Evolutionary conservation across 1,139 yeast genomes (phyloP).

Genomic region (Pichia inconspicua): DNA sequence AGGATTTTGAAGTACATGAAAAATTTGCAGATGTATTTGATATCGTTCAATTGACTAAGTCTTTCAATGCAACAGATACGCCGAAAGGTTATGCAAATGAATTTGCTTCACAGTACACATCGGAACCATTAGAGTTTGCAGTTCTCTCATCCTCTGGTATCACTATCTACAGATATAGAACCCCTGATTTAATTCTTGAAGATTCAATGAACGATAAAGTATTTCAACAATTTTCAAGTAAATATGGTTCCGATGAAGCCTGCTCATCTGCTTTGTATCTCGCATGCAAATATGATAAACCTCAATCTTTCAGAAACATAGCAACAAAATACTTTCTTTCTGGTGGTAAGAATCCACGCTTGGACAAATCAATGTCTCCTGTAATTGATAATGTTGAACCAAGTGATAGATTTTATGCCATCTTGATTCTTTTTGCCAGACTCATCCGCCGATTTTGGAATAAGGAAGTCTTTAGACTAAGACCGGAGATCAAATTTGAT

Average conservation of each 20-base stretch:
- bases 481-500: slow-evolving; percentile 37
- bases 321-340: slow-evolving; percentile 47
- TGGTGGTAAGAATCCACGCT: slow-evolving; percentile 48
- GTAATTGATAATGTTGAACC: slow-evolving; percentile 67
- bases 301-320: slow-evolving; percentile 43
- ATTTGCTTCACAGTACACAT: slow-evolving; percentile 75
- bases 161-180: slow-evolving; percentile 65
- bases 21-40: slow-evolving; percentile 60
- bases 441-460: slow-evolving; percentile 76
- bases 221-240: slow-evolving; percentile 40
- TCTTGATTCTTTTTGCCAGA: slow-evolving; percentile 73
- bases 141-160: slow-evolving; percentile 76
- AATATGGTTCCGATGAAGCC: slow-evolving; percentile 66
- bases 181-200: slow-evolving; percentile 72
- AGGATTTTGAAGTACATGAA: slow-evolving; percentile 72
- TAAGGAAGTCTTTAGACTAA: slow-evolving; percentile 52
- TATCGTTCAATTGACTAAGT: slow-evolving; percentile 60
- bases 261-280: slow-evolving; percentile 81
- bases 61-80: slow-evolving; percentile 60
- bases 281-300: slow-evolving; percentile 63
- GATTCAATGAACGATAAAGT: slow-evolving; percentile 51
- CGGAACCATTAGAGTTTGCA: slow-evolving; percentile 60
- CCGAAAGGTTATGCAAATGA: slow-evolving; percentile 80
- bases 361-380: slow-evolving; percentile 31
- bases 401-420: slow-evolving; percentile 88